Base-by-base conservation (phyloP, 306 rosid genomes). In the Alnus glutinosa region DNA sequence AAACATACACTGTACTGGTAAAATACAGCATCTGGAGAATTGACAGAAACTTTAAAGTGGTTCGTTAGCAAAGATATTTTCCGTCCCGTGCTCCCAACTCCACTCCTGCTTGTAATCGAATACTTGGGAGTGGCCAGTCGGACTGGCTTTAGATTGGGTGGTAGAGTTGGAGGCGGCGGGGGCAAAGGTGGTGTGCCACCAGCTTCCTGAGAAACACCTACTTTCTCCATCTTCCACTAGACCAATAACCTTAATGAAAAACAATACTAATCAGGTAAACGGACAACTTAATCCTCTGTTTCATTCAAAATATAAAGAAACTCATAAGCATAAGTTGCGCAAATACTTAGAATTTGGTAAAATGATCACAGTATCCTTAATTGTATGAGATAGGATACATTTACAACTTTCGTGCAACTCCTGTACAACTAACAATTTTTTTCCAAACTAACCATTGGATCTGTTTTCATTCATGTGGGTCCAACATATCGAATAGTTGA, bases 1-100 rank as follows among this genome's bases (percentile, higher is more conserved):
- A 69, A 61, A 78, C 97, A 75, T 91, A 95, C 98, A 84, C 57
- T 86, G 73, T 95, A 95, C 85, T 92, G 98, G 83, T 84, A 92
- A 89, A 95, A 95, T 10, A 85, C 76, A 42, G 97, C 90, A 81
- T 95, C 93, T 4, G 89, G 87, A 76, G 62, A 85, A 63, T 67
- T 77, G 44, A 85, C 75, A 48, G 90, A 80, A 72, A 90, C 98
- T 83, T 83, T 82, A 57, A 90, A 95, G 86, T 89, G 91, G 79
- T 95, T 95, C 39, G 89, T 66, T 19, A 85, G 88, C 88, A 92
- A 84, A 55, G 83, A 48, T 63, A 91, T 80, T 55, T 3, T 62
- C 72, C 81, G 77, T 70, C 98, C 98, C 12, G 77, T 23, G 61
- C 83, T 88, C 61, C 98, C 98, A 82, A 80, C 50, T 55, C 88